Conservation (phyloP, 805 yeast species). For the Ogataea corticis region DNA sequence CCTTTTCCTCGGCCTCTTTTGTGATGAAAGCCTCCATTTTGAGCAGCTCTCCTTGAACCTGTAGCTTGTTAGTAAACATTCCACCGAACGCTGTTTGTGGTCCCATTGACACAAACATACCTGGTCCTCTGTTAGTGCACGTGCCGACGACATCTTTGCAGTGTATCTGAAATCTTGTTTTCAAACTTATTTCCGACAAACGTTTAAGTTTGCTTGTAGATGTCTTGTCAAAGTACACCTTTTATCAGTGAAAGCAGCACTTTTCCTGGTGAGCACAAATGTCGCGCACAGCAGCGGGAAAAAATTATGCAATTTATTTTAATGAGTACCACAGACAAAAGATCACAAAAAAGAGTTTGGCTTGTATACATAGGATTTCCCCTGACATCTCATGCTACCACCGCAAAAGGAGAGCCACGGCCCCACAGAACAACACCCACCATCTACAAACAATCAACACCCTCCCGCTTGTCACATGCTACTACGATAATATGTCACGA, state of each 20-base stretch:
- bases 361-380: no score
- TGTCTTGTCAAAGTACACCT: conserved; percentile 6
- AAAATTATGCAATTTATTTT: conserved; percentile 1
- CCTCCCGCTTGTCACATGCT: background rate
- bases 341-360: no score
- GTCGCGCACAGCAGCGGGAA: background rate
- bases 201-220: background rate
- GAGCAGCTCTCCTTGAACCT: conserved; percentile 93
- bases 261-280: conserved; percentile 2
- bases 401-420: no score
- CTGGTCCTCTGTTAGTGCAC: conserved; percentile 49
- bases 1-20: conserved; percentile 99
- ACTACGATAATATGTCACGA: background rate
- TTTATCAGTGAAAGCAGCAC: conserved; percentile 9
- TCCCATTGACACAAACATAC: conserved; percentile 35
- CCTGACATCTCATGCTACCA: no score
- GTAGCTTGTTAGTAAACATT: conserved; percentile 13
- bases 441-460: no score
- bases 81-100: no score
- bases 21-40: conserved; percentile 98
- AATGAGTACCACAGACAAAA: no score
- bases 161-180: conserved; percentile 1
- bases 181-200: conserved; percentile 17
- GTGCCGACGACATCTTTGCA: conserved; percentile 32
- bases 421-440: no score